Conservation (phyloP, 2,329 filamentous ascomycete species). For the Calonectria pseudoreteaudii region DNA sequence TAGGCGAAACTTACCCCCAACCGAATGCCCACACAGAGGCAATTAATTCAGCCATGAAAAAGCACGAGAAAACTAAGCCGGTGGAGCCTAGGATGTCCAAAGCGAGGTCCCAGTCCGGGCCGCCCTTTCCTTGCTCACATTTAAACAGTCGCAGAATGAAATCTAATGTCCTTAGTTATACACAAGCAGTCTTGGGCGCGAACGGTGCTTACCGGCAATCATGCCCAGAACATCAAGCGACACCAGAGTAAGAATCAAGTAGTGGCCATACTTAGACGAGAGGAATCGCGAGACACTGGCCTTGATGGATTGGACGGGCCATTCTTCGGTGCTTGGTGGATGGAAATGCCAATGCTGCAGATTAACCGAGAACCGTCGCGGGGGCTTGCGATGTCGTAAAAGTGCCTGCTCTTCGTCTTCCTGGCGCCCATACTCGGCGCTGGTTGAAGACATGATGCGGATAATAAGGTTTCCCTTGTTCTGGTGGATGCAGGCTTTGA, state of each 20-base stretch:
- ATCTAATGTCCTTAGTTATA: neutral
- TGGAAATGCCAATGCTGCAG: slow-evolving; percentile 21
- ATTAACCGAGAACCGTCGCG: slow-evolving; percentile 12
- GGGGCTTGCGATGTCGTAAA: neutral
- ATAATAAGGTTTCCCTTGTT: neutral
- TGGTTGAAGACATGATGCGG: neutral
- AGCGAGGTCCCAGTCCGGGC: slow-evolving; percentile 22
- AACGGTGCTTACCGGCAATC: slow-evolving; percentile 21
- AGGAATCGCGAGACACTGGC: slow-evolving; percentile 15
- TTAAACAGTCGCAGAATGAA: slow-evolving; percentile 25
- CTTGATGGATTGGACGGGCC: slow-evolving; percentile 8
- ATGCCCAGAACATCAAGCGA: slow-evolving; percentile 27
- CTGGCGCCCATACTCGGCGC: neutral
- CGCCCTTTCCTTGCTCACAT: slow-evolving; percentile 23
- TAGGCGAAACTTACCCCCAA: slow-evolving; percentile 56
- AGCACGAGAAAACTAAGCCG: slow-evolving; percentile 68
- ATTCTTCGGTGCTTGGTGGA: neutral
- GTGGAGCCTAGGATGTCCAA: slow-evolving; percentile 44
- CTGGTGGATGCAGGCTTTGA: neutral
- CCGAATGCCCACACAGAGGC: slow-evolving; percentile 73
- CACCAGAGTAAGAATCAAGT: slow-evolving; percentile 23
- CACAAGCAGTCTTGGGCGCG: no score
- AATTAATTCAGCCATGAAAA: slow-evolving; percentile 74
- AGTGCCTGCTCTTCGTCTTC: slow-evolving; percentile 25
- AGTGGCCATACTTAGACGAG: slow-evolving; percentile 25